Base-by-base conservation (phyloP, 352 stramenopile genomes). In the Phytophthora colocasiae region DNA sequence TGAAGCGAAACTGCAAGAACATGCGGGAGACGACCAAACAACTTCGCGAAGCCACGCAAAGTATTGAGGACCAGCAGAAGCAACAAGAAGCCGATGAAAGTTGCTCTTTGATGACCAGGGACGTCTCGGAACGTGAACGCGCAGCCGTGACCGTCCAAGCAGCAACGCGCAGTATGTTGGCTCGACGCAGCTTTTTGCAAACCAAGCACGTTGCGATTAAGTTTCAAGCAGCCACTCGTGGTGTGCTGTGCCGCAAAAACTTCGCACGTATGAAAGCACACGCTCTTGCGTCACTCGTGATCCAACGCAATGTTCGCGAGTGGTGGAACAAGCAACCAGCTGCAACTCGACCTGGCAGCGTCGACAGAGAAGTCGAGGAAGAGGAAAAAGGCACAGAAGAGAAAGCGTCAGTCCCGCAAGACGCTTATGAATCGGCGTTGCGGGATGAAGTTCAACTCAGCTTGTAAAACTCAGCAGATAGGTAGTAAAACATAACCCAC, bases 211-310 rank as follows among this genome's bases (percentile, higher is more conserved):
- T 93, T 3, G 81, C 88, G 29, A 96, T 96, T 54, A 92, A 90
- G 53, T 84, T 96, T 14, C 88, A 96, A 76, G 88, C 88, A 1
- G 87, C 88, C 24, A 93, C 88, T 12, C 84, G 88, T 9, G 88
- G 88, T 34, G 82, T 93, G 19, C 64, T 96, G 31, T 94, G 86
- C 31, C 84, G 88, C 15, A 96, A 96, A 68, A 87, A 96, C 51
- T 96, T 96, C 73, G 84, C 85, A 0, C 81, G 83, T 32, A 94
- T 96, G 85, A 96, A 96, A 65, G 84, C 83, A 22, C 84, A 94
- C 17, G 85, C 86, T 52, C 73, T 93, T 10, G 85, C 88, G 14
- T 95, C 88, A 27, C 67, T 96, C 14, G 88, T 96, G 32, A 96
- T 96, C 44, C 88, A 96, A 50, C 73, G 85, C 31, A 96, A 95